Conservation (phyloP, 768 basidiomycete genomes). For the Boletus speciosus region DNA sequence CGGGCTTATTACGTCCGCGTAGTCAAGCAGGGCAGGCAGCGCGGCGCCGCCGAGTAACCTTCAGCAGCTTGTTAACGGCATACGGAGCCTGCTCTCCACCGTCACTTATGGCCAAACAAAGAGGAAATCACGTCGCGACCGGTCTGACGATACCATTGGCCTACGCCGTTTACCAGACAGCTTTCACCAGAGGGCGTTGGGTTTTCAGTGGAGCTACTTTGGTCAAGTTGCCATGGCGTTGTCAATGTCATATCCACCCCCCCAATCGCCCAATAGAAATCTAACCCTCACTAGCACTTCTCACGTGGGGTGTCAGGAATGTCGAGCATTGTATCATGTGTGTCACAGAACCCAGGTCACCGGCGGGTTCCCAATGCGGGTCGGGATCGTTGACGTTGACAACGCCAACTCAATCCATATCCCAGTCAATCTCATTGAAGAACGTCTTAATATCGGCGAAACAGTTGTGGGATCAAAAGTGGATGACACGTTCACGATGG, state of each 20-base stretch:
- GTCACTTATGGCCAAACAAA: background rate
- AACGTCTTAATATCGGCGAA: background rate
- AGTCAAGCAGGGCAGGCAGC: background rate
- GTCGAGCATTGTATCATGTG: background rate
- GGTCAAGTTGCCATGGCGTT: background rate
- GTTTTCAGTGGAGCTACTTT: background rate
- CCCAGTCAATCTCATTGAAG: background rate
- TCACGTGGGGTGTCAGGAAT: background rate
- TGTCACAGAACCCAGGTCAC: background rate
- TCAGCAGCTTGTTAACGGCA: too few relatives aligned
- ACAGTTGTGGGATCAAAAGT: background rate
- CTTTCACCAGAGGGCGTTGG: background rate
- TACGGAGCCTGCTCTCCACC: background rate
- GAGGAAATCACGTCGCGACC: too few relatives aligned
- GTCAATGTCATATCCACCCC: background rate
- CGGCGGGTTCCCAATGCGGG: background rate
- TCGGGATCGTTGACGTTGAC: background rate
- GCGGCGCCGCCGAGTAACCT: background rate
- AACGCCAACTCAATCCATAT: background rate
- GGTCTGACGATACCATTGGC: background rate
- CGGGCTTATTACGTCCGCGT: background rate
- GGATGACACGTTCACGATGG: background rate
- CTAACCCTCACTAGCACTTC: background rate
- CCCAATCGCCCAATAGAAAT: background rate
- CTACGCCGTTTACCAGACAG: background rate